Conservation (phyloP, 1,139 yeast species). For the Suhomyces maxii region DNA sequence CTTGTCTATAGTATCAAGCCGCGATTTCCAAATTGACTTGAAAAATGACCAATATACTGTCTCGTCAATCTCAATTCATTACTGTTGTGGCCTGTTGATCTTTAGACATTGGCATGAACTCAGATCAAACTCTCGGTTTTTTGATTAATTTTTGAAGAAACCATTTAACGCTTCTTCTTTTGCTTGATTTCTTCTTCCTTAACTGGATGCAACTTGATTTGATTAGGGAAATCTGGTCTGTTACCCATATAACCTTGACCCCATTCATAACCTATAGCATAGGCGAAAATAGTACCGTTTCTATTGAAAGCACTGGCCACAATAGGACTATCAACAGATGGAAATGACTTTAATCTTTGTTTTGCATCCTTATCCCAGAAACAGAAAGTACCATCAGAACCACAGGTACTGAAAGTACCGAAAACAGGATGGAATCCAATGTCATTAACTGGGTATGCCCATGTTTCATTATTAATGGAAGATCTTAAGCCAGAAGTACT, state of each 20-base stretch:
- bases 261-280: conserved; percentile 96
- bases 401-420: conserved; percentile 93
- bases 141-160: too few relatives aligned
- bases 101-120: too few relatives aligned
- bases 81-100: too few relatives aligned
- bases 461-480: conserved; percentile 40
- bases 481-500: conserved; percentile 33
- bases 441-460: conserved; percentile 74
- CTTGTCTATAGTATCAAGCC: too few relatives aligned
- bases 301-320: conserved; percentile 80
- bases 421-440: conserved; percentile 85
- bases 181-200: conserved; percentile 87
- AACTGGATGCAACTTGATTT: conserved; percentile 79
- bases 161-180: conserved; percentile 38
- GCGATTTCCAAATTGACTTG: too few relatives aligned
- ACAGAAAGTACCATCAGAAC: conserved; percentile 90
- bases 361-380: conserved; percentile 97
- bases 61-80: too few relatives aligned
- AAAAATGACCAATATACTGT: too few relatives aligned
- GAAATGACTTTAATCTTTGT: conserved; percentile 82
- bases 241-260: conserved; percentile 82
- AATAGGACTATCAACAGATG: conserved; percentile 69
- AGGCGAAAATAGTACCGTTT: conserved; percentile 83
- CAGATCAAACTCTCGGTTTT: too few relatives aligned
- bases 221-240: conserved; percentile 71